Conservation (phyloP, 208 protist species). For the Novymonas esmeraldas region DNA sequence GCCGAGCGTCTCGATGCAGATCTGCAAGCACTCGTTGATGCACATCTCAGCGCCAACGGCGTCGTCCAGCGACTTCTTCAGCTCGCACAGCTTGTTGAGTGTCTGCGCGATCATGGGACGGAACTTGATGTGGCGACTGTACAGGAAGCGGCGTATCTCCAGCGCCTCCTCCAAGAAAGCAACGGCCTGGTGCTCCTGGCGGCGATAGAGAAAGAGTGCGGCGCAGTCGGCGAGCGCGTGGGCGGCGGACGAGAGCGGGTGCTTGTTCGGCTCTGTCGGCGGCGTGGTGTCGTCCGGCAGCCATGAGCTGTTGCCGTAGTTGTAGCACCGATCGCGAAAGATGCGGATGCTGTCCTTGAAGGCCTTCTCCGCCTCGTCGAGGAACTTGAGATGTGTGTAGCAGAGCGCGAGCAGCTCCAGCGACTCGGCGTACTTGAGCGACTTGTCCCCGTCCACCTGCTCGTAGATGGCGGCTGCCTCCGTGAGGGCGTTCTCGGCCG, state of each 20-base stretch:
- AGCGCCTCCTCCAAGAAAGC: conserved; percentile 88
- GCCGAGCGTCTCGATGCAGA: conserved; percentile 83
- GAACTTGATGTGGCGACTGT: conserved; percentile 79
- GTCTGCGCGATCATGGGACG: conserved; percentile 91
- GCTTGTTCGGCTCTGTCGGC: conserved; percentile 73
- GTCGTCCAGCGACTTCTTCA: conserved; percentile 84
- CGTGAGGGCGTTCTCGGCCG: conserved; percentile 89
- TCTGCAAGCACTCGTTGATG: conserved; percentile 86
- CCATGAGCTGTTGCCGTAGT: conserved; percentile 80
- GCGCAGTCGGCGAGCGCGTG: conserved; percentile 90
- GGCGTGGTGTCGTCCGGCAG: conserved; percentile 56
- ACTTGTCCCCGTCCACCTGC: conserved; percentile 67
- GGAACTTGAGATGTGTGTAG: conserved; percentile 86
- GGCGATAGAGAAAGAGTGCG: conserved; percentile 72
- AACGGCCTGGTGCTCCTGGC: conserved; percentile 72
- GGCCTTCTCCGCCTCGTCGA: conserved; percentile 89
- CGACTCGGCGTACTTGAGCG: conserved; percentile 83
- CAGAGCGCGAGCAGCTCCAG: conserved; percentile 81
- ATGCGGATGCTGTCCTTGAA: conserved; percentile 89
- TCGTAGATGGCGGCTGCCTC: conserved; percentile 91
- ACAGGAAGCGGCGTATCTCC: conserved; percentile 86
- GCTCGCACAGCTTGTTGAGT: conserved; percentile 88
- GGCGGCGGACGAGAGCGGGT: conserved; percentile 79
- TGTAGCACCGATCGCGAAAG: conserved; percentile 84
- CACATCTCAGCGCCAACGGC: conserved; percentile 82